Conservation (phyloP, 2,329 filamentous ascomycete species). For the Phaeophleospora eucalypticola region DNA sequence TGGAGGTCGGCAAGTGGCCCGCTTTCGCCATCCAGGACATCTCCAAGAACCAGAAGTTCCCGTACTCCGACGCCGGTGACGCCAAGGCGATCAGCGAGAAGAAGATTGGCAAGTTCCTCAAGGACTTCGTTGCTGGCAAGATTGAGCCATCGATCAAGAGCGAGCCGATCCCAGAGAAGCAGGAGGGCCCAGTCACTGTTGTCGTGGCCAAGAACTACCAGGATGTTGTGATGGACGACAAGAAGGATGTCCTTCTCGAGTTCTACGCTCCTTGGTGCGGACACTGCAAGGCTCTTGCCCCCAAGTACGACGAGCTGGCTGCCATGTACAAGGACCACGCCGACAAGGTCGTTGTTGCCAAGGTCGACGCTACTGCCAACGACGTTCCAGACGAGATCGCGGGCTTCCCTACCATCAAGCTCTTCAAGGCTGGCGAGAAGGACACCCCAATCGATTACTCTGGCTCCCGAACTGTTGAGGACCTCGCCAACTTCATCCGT, state of each 20-base stretch:
- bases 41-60: constrained; percentile 94
- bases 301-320: constrained; percentile 64
- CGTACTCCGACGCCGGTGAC: constrained; percentile 65
- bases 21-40: constrained; percentile 97
- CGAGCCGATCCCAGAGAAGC: constrained; percentile 88
- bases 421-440: constrained; percentile 90
- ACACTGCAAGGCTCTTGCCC: constrained; percentile 66
- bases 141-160: constrained; percentile 96
- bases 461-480: constrained; percentile 83
- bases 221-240: constrained; percentile 82
- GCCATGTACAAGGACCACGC: constrained; percentile 50
- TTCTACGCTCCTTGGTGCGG: constrained; percentile 90
- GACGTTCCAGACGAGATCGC: constrained; percentile 95
- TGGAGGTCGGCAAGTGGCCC: constrained; percentile 91
- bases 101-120: constrained; percentile 74
- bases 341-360: constrained; percentile 61
- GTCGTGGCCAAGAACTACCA: constrained; percentile 94
- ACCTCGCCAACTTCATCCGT: constrained; percentile 85
- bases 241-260: constrained; percentile 95
- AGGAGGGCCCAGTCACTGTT: constrained; percentile 82
- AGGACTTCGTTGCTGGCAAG: constrained; percentile 81
- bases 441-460: constrained; percentile 77
- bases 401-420: constrained; percentile 99
- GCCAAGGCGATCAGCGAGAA: constrained; percentile 70
- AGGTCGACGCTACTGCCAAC: constrained; percentile 94